Evolutionary conservation across 2,329 filamentous ascomycete species (phyloP).

Genomic region (Diaporthe humulicola): DNA sequence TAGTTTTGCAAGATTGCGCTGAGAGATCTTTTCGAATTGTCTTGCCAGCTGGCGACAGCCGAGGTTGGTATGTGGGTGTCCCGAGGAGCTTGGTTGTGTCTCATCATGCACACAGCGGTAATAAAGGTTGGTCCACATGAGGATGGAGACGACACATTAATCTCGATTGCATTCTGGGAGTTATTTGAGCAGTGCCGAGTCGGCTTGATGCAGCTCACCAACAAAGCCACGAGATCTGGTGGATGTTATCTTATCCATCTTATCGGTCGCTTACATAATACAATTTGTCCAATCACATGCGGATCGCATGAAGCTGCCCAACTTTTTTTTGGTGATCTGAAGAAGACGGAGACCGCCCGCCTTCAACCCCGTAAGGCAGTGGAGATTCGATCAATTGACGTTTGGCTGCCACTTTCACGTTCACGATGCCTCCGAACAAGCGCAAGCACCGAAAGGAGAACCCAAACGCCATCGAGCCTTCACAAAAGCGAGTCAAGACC

Average conservation of each 20-base stretch:
- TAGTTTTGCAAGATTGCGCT: background rate
- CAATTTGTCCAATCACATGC: constrained; percentile 24
- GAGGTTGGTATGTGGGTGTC: background rate
- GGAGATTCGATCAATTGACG: background rate
- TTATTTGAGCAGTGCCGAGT: background rate
- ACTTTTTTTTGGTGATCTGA: constrained; percentile 33
- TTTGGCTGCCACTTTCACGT: background rate
- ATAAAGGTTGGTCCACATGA: background rate
- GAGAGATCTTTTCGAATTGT: background rate
- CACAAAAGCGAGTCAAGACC: constrained; percentile 43
- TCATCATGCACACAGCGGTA: background rate
- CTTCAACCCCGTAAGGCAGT: background rate
- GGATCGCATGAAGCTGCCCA: constrained; percentile 26
- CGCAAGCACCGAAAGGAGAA: constrained; percentile 39
- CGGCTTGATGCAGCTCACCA: background rate
- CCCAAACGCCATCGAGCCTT: constrained; percentile 37
- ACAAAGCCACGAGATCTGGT: background rate
- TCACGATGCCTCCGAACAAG: constrained; percentile 39
- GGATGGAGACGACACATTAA: background rate
- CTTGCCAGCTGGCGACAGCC: background rate
- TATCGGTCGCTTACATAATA: constrained; percentile 32
- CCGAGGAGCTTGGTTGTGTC: background rate
- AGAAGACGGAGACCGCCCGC: background rate
- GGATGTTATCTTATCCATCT: constrained; percentile 24
- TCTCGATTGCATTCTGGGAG: background rate